phyloP scores from a whole-genome alignment of 2,329 filamentous ascomycete genomes.

The Aspergillus sergii region DNA sequence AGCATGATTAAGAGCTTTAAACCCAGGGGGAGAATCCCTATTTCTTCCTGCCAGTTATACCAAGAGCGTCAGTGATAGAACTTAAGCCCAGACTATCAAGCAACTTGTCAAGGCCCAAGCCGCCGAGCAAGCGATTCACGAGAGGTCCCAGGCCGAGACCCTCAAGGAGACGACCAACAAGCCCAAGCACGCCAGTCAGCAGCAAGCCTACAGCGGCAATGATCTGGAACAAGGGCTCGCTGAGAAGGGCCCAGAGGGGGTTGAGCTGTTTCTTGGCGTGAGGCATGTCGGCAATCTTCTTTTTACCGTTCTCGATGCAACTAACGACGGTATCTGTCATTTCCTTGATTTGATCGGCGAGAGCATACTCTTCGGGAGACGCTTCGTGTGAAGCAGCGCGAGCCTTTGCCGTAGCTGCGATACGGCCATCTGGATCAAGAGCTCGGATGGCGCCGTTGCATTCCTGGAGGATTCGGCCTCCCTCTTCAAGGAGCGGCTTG shows the following conservation, averaged over 20 bases:
- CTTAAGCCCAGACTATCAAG: slow-evolving; percentile 56
- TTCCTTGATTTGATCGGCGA: slow-evolving; percentile 83
- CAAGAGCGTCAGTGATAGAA: slow-evolving; percentile 42
- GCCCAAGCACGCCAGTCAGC: slow-evolving; percentile 77
- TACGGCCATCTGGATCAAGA: slow-evolving; percentile 84
- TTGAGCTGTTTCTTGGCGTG: slow-evolving; percentile 94
- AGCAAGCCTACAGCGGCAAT: slow-evolving; percentile 84
- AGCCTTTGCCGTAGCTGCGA: slow-evolving; percentile 82
- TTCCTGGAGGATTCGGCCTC: slow-evolving; percentile 77
- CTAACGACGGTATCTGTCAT: slow-evolving; percentile 78
- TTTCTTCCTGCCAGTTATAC: slow-evolving; percentile 51
- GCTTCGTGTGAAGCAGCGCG: slow-evolving; percentile 75
- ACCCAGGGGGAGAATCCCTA: fast-evolving
- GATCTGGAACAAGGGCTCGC: slow-evolving; percentile 88
- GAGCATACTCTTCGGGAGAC: slow-evolving; percentile 78
- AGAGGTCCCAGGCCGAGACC: slow-evolving; percentile 81
- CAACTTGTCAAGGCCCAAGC: slow-evolving; percentile 66
- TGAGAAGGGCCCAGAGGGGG: slow-evolving; percentile 75
- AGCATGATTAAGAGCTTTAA: not conserved
- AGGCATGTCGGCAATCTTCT: slow-evolving; percentile 86
- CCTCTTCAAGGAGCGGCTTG: slow-evolving; percentile 86
- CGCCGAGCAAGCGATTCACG: slow-evolving; percentile 74
- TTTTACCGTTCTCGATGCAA: slow-evolving; percentile 85
- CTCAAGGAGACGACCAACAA: slow-evolving; percentile 79
- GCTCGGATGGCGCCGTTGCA: slow-evolving; percentile 84